These are phyloP conservation scores for Oehlia diaphana DNA, from an alignment of 192 early-diverging fungal genomes.

Conservation along the genomic window DNA sequence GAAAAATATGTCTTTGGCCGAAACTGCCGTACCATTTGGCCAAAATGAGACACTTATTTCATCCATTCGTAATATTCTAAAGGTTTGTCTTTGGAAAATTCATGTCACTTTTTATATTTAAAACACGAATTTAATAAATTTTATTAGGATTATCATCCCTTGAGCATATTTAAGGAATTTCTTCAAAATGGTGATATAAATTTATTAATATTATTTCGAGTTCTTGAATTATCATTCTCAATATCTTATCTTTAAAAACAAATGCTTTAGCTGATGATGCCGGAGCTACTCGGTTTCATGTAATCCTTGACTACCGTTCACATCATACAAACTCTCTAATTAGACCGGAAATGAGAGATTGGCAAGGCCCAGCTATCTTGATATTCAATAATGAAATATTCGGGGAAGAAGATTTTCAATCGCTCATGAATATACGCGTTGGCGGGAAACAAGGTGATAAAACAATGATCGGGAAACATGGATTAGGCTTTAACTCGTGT, in stretches of 20 bases:
- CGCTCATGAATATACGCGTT: slow-evolving; percentile 27
- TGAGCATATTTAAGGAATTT: slow-evolving; percentile 26
- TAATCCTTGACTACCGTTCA: slow-evolving; percentile 24
- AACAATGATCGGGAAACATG: background rate
- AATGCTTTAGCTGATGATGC: slow-evolving; percentile 26
- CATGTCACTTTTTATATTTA: background rate
- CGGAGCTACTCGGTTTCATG: slow-evolving; percentile 20
- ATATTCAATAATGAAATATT: slow-evolving; percentile 33
- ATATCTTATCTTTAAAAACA: background rate
- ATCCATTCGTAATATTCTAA: slow-evolving; percentile 14
- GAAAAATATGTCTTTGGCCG: slow-evolving; percentile 1
- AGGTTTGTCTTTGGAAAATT: background rate
- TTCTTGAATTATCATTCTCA: background rate
- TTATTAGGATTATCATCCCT: slow-evolving; percentile 26
- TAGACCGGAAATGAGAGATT: slow-evolving; percentile 16
- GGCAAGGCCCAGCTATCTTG: slow-evolving; percentile 35
- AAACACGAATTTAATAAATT: background rate
- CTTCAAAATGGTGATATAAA: slow-evolving; percentile 29
- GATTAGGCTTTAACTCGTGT: slow-evolving; percentile 30
- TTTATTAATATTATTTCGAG: background rate
- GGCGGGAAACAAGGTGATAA: slow-evolving; percentile 16
- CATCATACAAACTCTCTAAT: background rate
- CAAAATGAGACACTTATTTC: slow-evolving; percentile 18
- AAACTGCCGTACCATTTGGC: background rate
- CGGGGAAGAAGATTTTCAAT: background rate